A percentile compares a stretch with the other conserved stretches of the same genome.
These are phyloP conservation scores for Protea cynaroides DNA, from an alignment of 164 flowering plant genomes.

Conservation along the genomic window DNA sequence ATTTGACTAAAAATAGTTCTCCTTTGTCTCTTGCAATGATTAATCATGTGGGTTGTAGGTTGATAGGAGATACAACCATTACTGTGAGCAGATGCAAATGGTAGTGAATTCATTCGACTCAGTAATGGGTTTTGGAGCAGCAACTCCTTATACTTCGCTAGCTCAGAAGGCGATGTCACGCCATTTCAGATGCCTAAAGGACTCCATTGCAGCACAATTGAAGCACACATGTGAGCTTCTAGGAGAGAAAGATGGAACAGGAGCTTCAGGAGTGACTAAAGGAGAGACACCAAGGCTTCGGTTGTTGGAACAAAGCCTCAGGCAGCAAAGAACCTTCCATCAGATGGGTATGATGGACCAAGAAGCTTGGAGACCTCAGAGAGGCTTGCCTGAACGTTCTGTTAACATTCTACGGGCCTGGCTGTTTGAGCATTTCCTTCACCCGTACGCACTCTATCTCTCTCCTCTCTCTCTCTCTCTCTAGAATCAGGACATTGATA, in stretches of 20 bases:
- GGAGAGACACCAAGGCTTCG: slow-evolving; percentile 87
- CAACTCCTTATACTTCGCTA: slow-evolving; percentile 70
- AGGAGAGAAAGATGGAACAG: slow-evolving; percentile 70
- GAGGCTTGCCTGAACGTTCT: slow-evolving; percentile 90
- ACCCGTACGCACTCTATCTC: slow-evolving; percentile 57
- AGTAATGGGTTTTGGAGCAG: slow-evolving; percentile 85
- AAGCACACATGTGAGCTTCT: slow-evolving; percentile 70
- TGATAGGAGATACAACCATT: slow-evolving; percentile 76
- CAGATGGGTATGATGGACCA: slow-evolving; percentile 95
- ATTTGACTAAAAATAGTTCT: too few species aligned
- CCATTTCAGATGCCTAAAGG: slow-evolving; percentile 81
- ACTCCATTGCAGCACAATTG: slow-evolving; percentile 59
- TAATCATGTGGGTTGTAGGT: slow-evolving; percentile 41
- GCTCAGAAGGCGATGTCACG: slow-evolving; percentile 97
- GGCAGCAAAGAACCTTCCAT: slow-evolving; percentile 78
- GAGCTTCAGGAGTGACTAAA: slow-evolving; percentile 55
- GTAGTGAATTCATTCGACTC: slow-evolving; percentile 83
- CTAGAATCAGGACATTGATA: too few species aligned
- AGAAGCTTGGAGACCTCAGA: slow-evolving; percentile 93
- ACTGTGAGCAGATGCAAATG: slow-evolving; percentile 89
- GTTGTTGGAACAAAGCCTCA: slow-evolving; percentile 72
- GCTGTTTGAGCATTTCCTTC: slow-evolving; percentile 93
- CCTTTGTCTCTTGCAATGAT: too few species aligned
- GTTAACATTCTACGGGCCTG: slow-evolving; percentile 85
- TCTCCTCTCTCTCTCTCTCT: slow-evolving; percentile 4